Evolutionary conservation across 768 basidiomycete genomes (phyloP).

Genomic region (Filobasidium wieringae): DNA sequence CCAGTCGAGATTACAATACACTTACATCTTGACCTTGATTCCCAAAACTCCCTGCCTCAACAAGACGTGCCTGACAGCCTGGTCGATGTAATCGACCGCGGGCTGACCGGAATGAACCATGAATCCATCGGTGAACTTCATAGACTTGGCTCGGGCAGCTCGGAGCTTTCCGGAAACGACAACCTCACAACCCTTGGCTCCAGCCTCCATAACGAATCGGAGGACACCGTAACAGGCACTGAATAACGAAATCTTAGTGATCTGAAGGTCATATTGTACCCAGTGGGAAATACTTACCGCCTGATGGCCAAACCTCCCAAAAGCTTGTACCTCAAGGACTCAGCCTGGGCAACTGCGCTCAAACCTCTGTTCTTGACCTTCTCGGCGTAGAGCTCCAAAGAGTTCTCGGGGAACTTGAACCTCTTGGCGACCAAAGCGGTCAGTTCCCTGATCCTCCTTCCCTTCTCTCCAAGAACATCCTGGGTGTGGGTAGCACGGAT

Average conservation of each 20-base stretch:
- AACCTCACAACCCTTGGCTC: slow-evolving; percentile 98
- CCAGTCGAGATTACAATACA: slow-evolving; percentile 10
- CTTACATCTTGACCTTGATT: slow-evolving; percentile 99
- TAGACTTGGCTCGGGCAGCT: slow-evolving; percentile 97
- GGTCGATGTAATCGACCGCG: slow-evolving; percentile 87
- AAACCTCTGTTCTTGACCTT: slow-evolving; percentile 98
- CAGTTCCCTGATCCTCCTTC: slow-evolving; percentile 95
- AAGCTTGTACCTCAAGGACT: slow-evolving; percentile 95
- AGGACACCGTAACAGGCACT: slow-evolving; percentile 99
- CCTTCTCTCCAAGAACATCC: slow-evolving; percentile 97
- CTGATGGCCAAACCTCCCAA: slow-evolving; percentile 98
- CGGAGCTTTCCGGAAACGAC: slow-evolving; percentile 99
- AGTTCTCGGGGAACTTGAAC: slow-evolving; percentile 99
- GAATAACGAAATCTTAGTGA: background rate
- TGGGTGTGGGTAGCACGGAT: slow-evolving; percentile 96
- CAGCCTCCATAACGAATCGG: slow-evolving; percentile 99
- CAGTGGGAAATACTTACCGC: slow-evolving; percentile 51
- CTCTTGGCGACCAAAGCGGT: slow-evolving; percentile 97
- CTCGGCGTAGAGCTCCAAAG: slow-evolving; percentile 96
- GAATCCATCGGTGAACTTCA: slow-evolving; percentile 99
- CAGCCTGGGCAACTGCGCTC: slow-evolving; percentile 96
- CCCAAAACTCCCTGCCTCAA: slow-evolving; percentile 97
- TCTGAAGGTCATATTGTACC: background rate
- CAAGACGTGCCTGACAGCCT: slow-evolving; percentile 94
- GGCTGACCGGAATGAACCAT: slow-evolving; percentile 81